Conservation (phyloP, 2,329 filamentous ascomycete genomes). For the Colletotrichum caudatum region DNA sequence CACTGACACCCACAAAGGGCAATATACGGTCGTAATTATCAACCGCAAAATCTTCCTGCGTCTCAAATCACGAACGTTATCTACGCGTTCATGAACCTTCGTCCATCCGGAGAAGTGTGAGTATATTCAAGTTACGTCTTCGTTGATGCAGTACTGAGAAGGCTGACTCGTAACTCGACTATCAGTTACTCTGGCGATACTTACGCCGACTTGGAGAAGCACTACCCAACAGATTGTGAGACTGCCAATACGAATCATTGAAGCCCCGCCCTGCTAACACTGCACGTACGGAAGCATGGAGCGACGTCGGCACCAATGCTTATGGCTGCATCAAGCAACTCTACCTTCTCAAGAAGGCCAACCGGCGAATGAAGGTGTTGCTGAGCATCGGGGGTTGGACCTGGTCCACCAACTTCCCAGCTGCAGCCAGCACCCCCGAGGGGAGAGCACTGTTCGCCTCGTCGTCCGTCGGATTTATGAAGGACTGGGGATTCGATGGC, state of each 20-base stretch:
- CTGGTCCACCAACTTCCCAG: constrained; percentile 77
- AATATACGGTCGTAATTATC: constrained; percentile 80
- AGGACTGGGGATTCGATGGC: constrained; percentile 73
- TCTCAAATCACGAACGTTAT: constrained; percentile 81
- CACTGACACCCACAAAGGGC: constrained; percentile 58
- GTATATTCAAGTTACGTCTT: constrained; percentile 36
- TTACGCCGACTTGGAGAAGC: constrained; percentile 79
- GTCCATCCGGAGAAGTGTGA: constrained; percentile 77
- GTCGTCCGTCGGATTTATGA: constrained; percentile 75
- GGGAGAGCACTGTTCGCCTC: constrained; percentile 75
- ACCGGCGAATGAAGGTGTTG: constrained; percentile 81
- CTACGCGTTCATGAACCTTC: constrained; percentile 84
- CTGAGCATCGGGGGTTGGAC: constrained; percentile 87
- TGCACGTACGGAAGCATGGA: constrained; percentile 14
- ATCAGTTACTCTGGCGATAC: constrained; percentile 72
- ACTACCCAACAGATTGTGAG: constrained; percentile 75
- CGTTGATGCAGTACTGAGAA: background rate
- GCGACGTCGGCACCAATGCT: constrained; percentile 61
- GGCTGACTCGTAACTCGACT: rapidly evolving
- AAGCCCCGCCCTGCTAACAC: background rate
- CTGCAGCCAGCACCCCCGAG: constrained; percentile 69
- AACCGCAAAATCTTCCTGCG: constrained; percentile 76
- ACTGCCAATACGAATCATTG: background rate
- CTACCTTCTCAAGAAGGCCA: constrained; percentile 78
- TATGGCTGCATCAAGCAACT: constrained; percentile 85